Base-by-base conservation (phyloP, 345 rosid genomes). In the Erysimum cheiranthoides region DNA sequence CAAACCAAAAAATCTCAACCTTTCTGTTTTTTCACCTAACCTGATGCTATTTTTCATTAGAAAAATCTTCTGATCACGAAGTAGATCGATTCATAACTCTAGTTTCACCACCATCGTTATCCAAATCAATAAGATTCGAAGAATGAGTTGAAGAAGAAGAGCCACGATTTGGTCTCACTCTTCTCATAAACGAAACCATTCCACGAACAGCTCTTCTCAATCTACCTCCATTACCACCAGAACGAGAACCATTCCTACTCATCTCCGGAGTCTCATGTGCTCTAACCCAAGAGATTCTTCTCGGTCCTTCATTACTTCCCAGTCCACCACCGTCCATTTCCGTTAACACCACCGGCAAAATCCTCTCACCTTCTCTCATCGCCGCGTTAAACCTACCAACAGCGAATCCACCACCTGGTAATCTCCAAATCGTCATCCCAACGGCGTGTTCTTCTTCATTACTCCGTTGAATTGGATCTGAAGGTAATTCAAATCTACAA, bases 341-440 rank as follows among this genome's bases (percentile, higher is more conserved):
- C 7, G 94, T 84, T 40, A 81, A 83, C 6, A 88, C 93, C 5
- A 83, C 85, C 9, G 94, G 93, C 38, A 84, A 68, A 0, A 78
- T 62, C 74, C 89, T 70, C 82, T 82, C 73, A 58, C 87, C 51
- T 74, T 62, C 59, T 42, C 83, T 46, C 46, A 82, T 75, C 34
- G 80, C 81, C 5, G 93, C 86, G 45, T 76, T 78, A 64, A 89
- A 89, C 53, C 93, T 84, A 7, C 97, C 97, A 10, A 91, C 94
- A 0, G 94, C 94, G 66, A 91, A 91, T 5, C 94, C 94, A 4
- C 97, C 97, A 2, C 97, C 92, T 0, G 97, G 97, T 2, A 91
- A 78, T 73, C 97, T 85, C 97, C 97, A 91, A 25, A 89, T 86
- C 27, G 92, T 89, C 78, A 91, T 52, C 18, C 94, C 97, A 8